These are phyloP conservation scores for Globisporangium takayamanum DNA, from an alignment of 352 stramenopile species.

Conservation along the genomic window DNA sequence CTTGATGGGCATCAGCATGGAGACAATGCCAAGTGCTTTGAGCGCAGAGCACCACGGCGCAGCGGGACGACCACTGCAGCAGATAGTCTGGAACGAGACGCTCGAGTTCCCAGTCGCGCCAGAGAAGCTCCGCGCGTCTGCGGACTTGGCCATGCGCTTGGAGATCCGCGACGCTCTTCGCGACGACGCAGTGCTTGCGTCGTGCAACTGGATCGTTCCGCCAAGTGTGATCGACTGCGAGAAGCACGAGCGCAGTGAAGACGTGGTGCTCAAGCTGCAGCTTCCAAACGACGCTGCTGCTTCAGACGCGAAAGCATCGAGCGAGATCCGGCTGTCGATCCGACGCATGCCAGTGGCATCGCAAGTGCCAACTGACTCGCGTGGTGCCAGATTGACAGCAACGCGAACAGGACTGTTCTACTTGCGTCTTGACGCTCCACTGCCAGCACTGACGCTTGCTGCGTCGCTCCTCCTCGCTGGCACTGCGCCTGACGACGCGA, in stretches of 20 bases:
- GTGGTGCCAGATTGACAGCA: neutral
- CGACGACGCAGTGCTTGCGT: constrained; percentile 14
- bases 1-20: constrained; percentile 15
- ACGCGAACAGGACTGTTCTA: constrained; percentile 4
- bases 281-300: neutral
- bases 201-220: constrained; percentile 27
- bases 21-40: constrained; percentile 21
- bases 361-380: neutral
- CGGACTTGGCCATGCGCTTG: constrained; percentile 14
- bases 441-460: neutral
- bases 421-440: neutral
- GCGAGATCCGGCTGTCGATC: constrained; percentile 2
- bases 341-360: neutral
- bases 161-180: constrained; percentile 17
- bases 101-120: constrained; percentile 6
- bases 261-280: constrained; percentile 8
- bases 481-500: neutral
- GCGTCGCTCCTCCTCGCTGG: neutral
- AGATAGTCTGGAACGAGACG: constrained; percentile 13
- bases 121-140: constrained; percentile 1
- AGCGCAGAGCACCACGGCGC: neutral
- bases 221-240: constrained; percentile 9
- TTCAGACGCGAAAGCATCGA: neutral
- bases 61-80: neutral
- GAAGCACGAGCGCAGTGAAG: neutral